Evolutionary conservation across 2,329 filamentous ascomycete species (phyloP).

Genomic region (Xylaria sp.): DNA sequence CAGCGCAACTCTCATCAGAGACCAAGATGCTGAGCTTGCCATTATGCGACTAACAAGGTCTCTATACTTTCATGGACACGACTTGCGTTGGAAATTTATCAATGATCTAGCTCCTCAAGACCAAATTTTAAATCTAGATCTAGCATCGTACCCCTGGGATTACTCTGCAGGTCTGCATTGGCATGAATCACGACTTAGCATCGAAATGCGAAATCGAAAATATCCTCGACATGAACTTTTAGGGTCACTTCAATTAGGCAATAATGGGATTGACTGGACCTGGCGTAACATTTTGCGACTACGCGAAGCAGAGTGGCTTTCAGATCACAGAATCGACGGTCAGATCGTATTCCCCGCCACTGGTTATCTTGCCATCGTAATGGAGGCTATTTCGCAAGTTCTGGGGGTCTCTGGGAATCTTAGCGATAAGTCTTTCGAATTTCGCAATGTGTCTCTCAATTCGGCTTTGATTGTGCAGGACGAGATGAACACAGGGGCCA

Average conservation of each 20-base stretch:
- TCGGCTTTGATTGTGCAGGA: constrained; percentile 12
- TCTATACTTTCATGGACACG: background rate
- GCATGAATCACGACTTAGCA: constrained; percentile 43
- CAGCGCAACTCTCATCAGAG: background rate
- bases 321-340: constrained; percentile 17
- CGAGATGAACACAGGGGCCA: background rate
- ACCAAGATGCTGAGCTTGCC: background rate
- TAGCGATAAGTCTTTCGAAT: constrained; percentile 1
- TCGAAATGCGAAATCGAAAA: constrained; percentile 42
- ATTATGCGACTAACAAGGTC: background rate
- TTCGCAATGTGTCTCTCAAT: constrained; percentile 17
- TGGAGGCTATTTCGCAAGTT: constrained; percentile 10
- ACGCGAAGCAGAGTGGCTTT: constrained; percentile 10
- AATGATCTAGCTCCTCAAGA: background rate
- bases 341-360: constrained; percentile 23
- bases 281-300: constrained; percentile 32
- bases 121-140: constrained; percentile 35
- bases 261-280: constrained; percentile 34
- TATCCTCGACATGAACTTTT: constrained; percentile 55
- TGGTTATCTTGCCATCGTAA: constrained; percentile 16
- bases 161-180: constrained; percentile 37
- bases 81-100: background rate
- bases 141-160: constrained; percentile 17
- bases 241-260: constrained; percentile 42
- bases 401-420: background rate